Base-by-base conservation (phyloP, 441 rosid genomes). In the Raphanus hybrid region DNA sequence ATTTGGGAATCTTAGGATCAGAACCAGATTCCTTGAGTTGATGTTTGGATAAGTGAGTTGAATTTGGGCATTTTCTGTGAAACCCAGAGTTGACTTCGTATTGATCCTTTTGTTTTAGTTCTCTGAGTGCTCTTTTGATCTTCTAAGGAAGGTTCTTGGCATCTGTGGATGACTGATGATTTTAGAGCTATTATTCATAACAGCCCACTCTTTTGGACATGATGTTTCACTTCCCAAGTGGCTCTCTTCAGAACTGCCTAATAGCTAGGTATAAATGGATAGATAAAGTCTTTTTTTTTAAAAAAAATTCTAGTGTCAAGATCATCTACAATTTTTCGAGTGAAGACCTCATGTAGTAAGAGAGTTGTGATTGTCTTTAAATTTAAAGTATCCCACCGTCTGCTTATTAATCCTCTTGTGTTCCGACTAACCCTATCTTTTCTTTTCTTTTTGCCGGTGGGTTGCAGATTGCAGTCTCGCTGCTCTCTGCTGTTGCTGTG, bases 401-500 rank as follows among this genome's bases (percentile, higher is more conserved):
- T 8, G 20, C 23, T 20, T 64, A 34, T 18, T 27, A 8, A 34
- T 32, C 8, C n/a, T 55, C 23, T 8, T 9, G 16, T 34, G 43
- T 67, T 29, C 35, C 14, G 12, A 34, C 12, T 69, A 54, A 62
- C 34, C 14, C 14, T 37, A 23, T 75, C 45, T 41, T 35, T 45
- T 10, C 0, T 32, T 54, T 14, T 1, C 2, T 12, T 23, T 54
- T 9, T 54, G 18, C 55, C 3, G 2, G 5, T 7, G 18, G 66
- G n/a, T 50, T 75, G 55, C 9, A n/a, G 10, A 70, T 27, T 83
- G 82, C 87, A 87, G 95, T 80, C 78, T 93, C 6, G 2, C 39
- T 35, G 39, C 39, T 35, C 39, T 6, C 8, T 35, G 7, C 39
- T 35, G 39, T 35, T 35, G 8, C 39, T 35, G 39, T 35, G 39